Base-by-base conservation (phyloP, 2,329 filamentous ascomycete species). In the Ophiosphaerella narmari region DNA sequence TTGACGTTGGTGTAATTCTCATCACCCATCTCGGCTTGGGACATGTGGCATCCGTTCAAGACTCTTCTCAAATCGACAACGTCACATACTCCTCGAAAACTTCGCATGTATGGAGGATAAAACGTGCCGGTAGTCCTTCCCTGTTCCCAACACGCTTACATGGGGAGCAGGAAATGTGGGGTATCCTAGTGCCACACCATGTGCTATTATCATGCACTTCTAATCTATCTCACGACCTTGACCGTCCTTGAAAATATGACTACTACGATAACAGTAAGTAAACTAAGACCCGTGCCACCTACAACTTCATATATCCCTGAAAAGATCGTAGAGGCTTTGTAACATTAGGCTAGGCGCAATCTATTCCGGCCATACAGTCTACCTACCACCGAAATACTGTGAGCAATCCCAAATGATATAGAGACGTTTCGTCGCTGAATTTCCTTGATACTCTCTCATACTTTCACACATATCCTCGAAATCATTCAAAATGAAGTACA, bases 401-500 rank as follows among this genome's bases (percentile, higher is more conserved):
- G 11, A 29, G 5, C 26, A 29, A 29, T 8, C 26, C 11, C 26
- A 29, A 29, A 29, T 7, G 26, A 29, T 29, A 29, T 29, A 29
- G 26, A 29, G 7, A 8, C 26, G 11, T 11, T 3, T 29, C 26
- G 26, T 29, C 26, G 50, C 46, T 18, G 39, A 47, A 43, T 44
- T 48, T 26, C 33, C 42, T 33, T 32, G 11, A n/a, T 18, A 42
- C 26, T 37, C 18, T 41, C 44, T 43, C 34, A 46, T 45, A 46
- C 32, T 54, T 44, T 45, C 45, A 21, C 54, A 48, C 43, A 45
- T 39, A 46, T 46, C 46, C 21, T 21, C 26, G 11, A 24, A n/a
- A 14, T 13, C 29, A 42, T 55, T 55, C 43, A 65, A 35, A 48
- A 73, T 73, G 70, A 73, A 70, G 62, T 66, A 62, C 59, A 46